Evolutionary conservation across 108 stramenopile genomes (phyloP).

Genomic region (Cyclotella cryptica): DNA sequence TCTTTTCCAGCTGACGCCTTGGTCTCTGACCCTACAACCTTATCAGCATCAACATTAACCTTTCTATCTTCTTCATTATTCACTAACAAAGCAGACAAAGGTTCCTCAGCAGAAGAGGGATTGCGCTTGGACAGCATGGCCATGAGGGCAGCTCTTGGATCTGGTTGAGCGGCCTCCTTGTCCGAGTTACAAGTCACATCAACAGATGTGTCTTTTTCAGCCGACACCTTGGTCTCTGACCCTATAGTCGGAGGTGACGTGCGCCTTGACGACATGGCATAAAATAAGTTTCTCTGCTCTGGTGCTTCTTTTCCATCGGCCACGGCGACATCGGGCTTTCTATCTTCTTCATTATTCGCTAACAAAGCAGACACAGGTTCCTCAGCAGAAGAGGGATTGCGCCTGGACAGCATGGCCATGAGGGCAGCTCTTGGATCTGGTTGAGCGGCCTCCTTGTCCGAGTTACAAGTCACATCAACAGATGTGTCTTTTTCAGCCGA

Average conservation of each 20-base stretch:
- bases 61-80: neutral
- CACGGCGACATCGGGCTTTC: neutral
- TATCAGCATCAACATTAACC: neutral
- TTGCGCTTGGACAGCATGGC: neutral
- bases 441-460: neutral
- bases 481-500: neutral
- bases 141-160: conserved; percentile 10
- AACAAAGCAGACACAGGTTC: too few relatives aligned
- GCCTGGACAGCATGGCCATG: neutral
- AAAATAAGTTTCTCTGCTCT: neutral
- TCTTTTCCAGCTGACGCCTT: too few relatives aligned
- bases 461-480: neutral
- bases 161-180: neutral
- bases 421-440: conserved; percentile 4
- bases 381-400: neutral
- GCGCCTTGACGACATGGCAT: neutral
- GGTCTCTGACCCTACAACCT: neutral
- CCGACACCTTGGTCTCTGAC: neutral
- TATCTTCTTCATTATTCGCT: too few relatives aligned
- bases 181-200: neutral
- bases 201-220: neutral
- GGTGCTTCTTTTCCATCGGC: neutral
- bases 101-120: neutral
- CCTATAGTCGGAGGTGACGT: neutral
- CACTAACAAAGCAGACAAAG: too few relatives aligned